Evolutionary conservation across 2,329 filamentous ascomycete species (phyloP).

Genomic region (Sphaerulina musiva): DNA sequence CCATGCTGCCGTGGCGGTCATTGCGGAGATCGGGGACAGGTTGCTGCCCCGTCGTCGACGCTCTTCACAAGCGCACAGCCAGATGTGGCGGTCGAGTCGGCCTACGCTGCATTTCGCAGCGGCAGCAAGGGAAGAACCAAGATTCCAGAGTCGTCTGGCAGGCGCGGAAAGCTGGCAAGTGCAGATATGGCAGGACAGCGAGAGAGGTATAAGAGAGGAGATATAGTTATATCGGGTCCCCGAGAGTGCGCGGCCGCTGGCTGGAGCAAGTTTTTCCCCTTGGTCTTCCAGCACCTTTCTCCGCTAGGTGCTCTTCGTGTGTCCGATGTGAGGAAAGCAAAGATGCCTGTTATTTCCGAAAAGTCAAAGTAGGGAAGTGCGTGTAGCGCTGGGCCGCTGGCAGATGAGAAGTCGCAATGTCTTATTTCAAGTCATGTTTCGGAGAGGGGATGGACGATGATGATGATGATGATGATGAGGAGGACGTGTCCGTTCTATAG

Average conservation of each 20-base stretch:
- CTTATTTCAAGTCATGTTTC: background rate
- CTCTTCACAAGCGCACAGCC: background rate
- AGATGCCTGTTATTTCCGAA: background rate
- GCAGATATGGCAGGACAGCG: background rate
- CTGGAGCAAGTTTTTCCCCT: too few species aligned
- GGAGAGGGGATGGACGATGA: background rate
- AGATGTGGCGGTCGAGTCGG: constrained; percentile 2
- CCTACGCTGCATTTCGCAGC: background rate
- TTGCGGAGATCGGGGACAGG: background rate
- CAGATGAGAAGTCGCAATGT: background rate
- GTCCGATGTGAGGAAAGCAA: background rate
- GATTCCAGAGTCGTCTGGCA: background rate
- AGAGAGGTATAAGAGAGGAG: background rate
- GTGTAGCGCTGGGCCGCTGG: background rate
- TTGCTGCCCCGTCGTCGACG: background rate
- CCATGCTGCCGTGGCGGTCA: constrained; percentile 18
- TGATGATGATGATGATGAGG: too few species aligned
- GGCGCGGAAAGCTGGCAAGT: background rate
- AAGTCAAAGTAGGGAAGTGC: background rate
- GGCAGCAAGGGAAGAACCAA: background rate
- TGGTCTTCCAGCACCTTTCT: too few species aligned
- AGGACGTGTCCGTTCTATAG: too few species aligned
- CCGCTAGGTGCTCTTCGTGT: background rate
- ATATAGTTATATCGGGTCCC: too few species aligned
- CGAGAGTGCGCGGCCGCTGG: too few species aligned